A percentile compares a stretch with the other conserved stretches of the same genome.
phyloP scores from a whole-genome alignment of 2,329 filamentous ascomycete species.

The Nothophaeocryptopus gaeumannii region DNA sequence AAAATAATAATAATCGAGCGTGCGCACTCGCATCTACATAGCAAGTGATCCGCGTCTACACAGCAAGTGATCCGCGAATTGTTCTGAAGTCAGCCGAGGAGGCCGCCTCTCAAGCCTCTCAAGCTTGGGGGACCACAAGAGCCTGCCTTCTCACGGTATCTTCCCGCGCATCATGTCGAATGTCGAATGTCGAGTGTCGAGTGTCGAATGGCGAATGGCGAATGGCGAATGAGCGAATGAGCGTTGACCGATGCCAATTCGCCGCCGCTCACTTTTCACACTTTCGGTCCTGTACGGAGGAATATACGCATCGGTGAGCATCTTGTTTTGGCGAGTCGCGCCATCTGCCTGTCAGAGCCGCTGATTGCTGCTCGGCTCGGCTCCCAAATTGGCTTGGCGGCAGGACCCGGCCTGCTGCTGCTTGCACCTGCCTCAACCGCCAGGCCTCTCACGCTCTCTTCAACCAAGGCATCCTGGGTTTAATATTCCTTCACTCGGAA shows the following conservation, averaged over 20 bases:
- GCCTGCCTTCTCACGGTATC: too few relatives aligned
- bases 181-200: too few relatives aligned
- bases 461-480: neutral
- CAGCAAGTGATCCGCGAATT: neutral
- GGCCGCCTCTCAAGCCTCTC: too few relatives aligned
- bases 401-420: too few relatives aligned
- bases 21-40: neutral
- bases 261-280: neutral
- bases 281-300: neutral
- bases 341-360: neutral
- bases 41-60: too few relatives aligned
- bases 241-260: too few relatives aligned
- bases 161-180: neutral
- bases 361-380: neutral
- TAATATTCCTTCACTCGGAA: neutral
- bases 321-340: neutral
- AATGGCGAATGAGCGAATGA: constrained; percentile 2
- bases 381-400: too few relatives aligned
- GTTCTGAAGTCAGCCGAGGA: neutral
- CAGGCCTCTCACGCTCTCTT: neutral
- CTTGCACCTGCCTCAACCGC: too few relatives aligned
- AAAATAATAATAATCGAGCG: neutral
- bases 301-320: neutral
- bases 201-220: constrained; percentile 1
- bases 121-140: too few relatives aligned